Evolutionary conservation across 2,329 filamentous ascomycete genomes (phyloP).

Genomic region (Xylaria sp.): DNA sequence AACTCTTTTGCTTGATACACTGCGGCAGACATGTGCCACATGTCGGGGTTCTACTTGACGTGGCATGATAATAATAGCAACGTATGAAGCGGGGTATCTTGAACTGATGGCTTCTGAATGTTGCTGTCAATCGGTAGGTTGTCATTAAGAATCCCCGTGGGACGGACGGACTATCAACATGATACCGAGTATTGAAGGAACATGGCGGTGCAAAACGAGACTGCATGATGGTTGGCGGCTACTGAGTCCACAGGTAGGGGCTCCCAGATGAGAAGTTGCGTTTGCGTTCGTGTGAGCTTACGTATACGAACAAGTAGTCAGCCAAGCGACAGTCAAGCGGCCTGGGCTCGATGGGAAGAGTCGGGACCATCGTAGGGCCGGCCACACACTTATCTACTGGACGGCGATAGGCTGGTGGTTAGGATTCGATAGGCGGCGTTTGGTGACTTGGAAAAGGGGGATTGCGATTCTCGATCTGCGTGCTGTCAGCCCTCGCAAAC

Average conservation of each 20-base stretch:
- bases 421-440: constrained; percentile 7
- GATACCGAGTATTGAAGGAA: background rate
- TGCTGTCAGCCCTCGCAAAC: constrained; percentile 1
- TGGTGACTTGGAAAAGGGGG: background rate
- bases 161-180: background rate
- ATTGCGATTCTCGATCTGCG: background rate
- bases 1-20: background rate
- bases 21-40: background rate
- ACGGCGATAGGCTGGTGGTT: background rate
- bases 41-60: background rate
- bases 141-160: background rate
- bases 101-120: background rate
- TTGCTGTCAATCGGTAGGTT: background rate
- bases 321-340: background rate
- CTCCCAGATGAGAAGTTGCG: background rate
- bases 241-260: background rate
- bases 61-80: background rate
- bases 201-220: background rate
- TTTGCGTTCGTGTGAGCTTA: background rate
- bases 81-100: background rate
- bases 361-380: background rate
- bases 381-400: background rate
- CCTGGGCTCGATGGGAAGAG: background rate
- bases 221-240: background rate
- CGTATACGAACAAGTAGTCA: background rate